Base-by-base conservation (phyloP, 306 rosid species). In the Pyrus pyrifolia region DNA sequence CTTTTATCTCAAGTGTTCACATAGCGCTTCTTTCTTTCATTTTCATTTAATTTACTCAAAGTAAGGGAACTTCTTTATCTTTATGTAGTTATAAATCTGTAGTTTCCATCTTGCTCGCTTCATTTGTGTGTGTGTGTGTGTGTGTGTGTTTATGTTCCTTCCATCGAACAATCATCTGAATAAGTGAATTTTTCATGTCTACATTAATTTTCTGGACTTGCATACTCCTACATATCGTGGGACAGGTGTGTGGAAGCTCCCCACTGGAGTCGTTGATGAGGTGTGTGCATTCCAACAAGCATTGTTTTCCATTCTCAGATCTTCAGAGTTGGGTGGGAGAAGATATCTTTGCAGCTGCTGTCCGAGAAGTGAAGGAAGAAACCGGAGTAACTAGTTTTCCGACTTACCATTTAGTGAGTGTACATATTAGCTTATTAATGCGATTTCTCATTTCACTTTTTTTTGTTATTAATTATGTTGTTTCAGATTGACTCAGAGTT, bases 341-440 rank as follows among this genome's bases (percentile, higher is more conserved):
- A 88, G 87, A 95, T 69, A 87, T 95, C 30, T 81, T 71, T 83
- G 90, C 55, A 77, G 93, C 97, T 73, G 96, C 93, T 52, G 89
- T 77, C 58, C 84, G 97, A 86, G 97, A 95, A 81, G 97, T 88
- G 63, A 89, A 84, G 85, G 97, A 95, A 89, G 97, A 95, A 87
- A 92, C 97, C 29, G 96, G 96, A 64, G 97, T 92, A 83, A 89
- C 96, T 80, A 76, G 49, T 49, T 46, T 46, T 22, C 25, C 15
- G 10, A 35, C 46, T 31, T 63, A 30, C 27, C 19, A 3, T 42
- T 3, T 3, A 42, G 27, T 29, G 45, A 11, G 29, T 70, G 42
- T 46, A 25, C 4, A 30, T 70, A 30, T 17, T 51, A 71, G 45
- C 44, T 19, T 13, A n/a, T 35, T n/a, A 7, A 30, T 52, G 46